phyloP scores from a whole-genome alignment of 768 basidiomycete genomes.

The Tylopilus felleus region DNA sequence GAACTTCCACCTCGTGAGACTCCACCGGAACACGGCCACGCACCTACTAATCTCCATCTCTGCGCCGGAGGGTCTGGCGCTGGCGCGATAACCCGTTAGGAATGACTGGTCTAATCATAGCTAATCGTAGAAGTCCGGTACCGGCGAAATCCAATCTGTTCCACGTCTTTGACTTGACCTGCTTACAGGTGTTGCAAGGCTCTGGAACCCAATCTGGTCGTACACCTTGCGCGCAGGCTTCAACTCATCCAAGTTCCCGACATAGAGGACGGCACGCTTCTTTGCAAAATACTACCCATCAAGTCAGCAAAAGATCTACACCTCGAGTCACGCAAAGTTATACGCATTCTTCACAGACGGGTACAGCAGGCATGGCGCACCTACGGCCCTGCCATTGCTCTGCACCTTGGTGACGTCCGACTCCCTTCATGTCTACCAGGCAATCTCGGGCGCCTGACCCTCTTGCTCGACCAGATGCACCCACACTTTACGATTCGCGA shows the following conservation, averaged over 20 bases:
- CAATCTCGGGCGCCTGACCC: conserved; percentile 39
- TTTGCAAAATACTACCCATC: conserved; percentile 31
- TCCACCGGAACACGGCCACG: conserved; percentile 10
- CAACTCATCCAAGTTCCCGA: conserved; percentile 37
- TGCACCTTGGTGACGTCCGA: conserved; percentile 68
- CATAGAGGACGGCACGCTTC: conserved; percentile 50
- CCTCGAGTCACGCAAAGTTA: neutral
- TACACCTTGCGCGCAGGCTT: conserved; percentile 20
- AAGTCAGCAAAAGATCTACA: conserved; percentile 1
- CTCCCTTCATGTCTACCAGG: conserved; percentile 66
- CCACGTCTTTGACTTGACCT: conserved; percentile 12
- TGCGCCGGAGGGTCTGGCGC: no score
- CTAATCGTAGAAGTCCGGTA: no score
- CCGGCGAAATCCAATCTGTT: conserved; percentile 22
- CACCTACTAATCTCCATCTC: conserved; percentile 59
- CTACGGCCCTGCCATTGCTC: conserved; percentile 48
- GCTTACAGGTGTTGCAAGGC: conserved; percentile 3
- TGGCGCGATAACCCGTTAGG: no score
- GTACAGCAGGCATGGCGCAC: conserved; percentile 58
- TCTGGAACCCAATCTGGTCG: conserved; percentile 22
- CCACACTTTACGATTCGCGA: conserved; percentile 52
- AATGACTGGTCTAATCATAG: no score
- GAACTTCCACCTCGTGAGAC: neutral
- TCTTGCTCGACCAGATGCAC: conserved; percentile 43
- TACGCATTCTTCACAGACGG: conserved; percentile 54